Percentiles rank a stretch among this genome's conserved stretches.
Evolutionary conservation across 2,329 filamentous ascomycete genomes (phyloP).

Genomic region (Fusarium sp.): DNA sequence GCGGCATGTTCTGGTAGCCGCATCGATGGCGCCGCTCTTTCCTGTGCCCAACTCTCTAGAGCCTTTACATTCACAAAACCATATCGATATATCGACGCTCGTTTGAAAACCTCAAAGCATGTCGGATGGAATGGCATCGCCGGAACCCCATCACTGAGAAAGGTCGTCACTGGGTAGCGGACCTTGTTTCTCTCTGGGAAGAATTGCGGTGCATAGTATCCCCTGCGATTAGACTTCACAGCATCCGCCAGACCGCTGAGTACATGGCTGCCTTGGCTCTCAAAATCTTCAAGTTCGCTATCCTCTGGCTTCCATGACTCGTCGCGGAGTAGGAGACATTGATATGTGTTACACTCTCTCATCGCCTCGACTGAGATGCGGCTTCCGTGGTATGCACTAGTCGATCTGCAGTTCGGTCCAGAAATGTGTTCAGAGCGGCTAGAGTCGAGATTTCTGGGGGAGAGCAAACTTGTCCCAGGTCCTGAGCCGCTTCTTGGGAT

Average conservation of each 20-base stretch:
- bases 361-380: not conserved
- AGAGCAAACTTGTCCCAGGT: not conserved
- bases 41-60: not conserved
- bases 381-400: not conserved
- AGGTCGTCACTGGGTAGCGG: not conserved
- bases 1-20: not conserved
- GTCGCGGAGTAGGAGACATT: not conserved
- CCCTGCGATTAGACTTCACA: not conserved
- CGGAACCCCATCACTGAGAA: not conserved
- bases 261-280: not conserved
- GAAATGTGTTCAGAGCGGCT: not conserved
- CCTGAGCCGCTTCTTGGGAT: not conserved
- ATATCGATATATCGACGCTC: not conserved
- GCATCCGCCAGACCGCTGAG: not conserved
- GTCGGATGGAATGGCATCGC: not conserved
- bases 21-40: rapidly evolving
- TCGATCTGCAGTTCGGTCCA: not conserved
- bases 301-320: not conserved
- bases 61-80: not conserved
- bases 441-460: not conserved
- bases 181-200: not conserved
- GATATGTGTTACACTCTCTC: not conserved
- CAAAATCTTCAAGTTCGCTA: not conserved
- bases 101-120: not conserved
- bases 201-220: rapidly evolving